Percentiles rank a stretch among this genome's conserved stretches.
Conservation (phyloP, 805 yeast species). For the Saccharomyces jurei region DNA sequence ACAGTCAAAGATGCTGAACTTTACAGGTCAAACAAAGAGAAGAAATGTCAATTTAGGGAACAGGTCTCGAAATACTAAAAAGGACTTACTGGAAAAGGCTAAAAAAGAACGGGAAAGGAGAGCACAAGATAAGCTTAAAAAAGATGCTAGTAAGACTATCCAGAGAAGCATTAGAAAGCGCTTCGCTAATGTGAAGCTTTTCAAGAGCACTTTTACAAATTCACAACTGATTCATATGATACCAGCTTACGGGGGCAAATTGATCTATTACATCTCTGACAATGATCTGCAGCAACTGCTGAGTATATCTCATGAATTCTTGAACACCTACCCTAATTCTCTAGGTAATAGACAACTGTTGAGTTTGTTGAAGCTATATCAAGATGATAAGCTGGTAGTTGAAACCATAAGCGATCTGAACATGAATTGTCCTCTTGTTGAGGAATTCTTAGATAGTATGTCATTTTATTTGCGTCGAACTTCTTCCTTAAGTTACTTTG, state of each 20-base stretch:
- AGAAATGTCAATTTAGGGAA: conserved; percentile 55
- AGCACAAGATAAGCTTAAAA: conserved; percentile 44
- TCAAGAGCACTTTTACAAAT: conserved; percentile 13
- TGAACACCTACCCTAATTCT: conserved; percentile 7
- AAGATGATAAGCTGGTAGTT: conserved; percentile 8
- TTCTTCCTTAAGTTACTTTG: background rate
- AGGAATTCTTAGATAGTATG: background rate
- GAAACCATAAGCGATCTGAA: conserved; percentile 7
- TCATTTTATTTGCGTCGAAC: background rate
- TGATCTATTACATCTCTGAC: conserved; percentile 10
- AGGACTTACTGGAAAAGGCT: conserved; percentile 50
- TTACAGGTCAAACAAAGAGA: conserved; percentile 56
- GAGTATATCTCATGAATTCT: conserved; percentile 3
- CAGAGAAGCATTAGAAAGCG: conserved; percentile 43
- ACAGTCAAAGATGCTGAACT: conserved; percentile 36
- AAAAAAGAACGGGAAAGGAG: conserved; percentile 59
- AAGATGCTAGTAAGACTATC: conserved; percentile 41
- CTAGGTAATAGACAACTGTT: conserved; percentile 8
- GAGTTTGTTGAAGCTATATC: conserved; percentile 4
- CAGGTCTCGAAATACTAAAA: conserved; percentile 33
- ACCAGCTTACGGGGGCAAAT: conserved; percentile 27
- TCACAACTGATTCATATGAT: conserved; percentile 19
- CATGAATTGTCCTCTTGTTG: conserved; percentile 1
- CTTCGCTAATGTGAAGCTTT: conserved; percentile 27
- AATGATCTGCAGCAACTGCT: conserved; percentile 7